These are phyloP conservation scores for Verticillium nubilum DNA, from an alignment of 2,329 filamentous ascomycete species.

Conservation along the genomic window DNA sequence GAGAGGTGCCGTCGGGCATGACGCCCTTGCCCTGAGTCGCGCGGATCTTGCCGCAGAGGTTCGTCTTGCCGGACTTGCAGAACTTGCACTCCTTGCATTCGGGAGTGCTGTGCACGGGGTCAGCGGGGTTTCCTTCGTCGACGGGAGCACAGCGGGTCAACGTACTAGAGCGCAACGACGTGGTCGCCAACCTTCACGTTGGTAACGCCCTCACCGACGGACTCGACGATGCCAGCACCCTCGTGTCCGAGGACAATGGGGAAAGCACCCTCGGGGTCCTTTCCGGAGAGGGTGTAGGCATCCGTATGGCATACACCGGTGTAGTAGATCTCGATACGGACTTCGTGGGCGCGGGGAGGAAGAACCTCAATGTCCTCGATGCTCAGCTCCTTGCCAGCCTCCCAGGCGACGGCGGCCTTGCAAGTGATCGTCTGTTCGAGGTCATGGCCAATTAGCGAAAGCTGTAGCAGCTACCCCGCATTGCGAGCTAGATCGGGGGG, in stretches of 20 bases:
- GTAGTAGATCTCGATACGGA: slow-evolving; percentile 95
- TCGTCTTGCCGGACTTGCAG: slow-evolving; percentile 99
- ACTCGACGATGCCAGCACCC: slow-evolving; percentile 88
- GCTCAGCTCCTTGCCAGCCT: slow-evolving; percentile 81
- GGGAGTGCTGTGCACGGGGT: slow-evolving; percentile 61
- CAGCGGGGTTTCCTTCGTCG: slow-evolving; percentile 4
- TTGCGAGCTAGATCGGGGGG: not conserved
- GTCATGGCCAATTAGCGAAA: not conserved
- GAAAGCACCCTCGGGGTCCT: slow-evolving; percentile 94
- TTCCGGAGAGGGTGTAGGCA: slow-evolving; percentile 91
- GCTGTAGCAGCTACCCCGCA: slow-evolving; percentile 10
- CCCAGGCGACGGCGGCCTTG: slow-evolving; percentile 98
- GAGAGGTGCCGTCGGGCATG: slow-evolving; percentile 94
- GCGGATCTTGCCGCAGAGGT: slow-evolving; percentile 98
- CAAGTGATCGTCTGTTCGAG: slow-evolving; percentile 75
- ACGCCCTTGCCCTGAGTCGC: slow-evolving; percentile 92
- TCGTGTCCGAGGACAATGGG: slow-evolving; percentile 86
- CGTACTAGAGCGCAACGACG: slow-evolving; percentile 81
- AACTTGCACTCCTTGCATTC: slow-evolving; percentile 99
- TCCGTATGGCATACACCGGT: slow-evolving; percentile 96
- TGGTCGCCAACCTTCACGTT: slow-evolving; percentile 91
- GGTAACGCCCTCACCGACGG: slow-evolving; percentile 89
- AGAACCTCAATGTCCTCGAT: slow-evolving; percentile 91
- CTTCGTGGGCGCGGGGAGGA: slow-evolving; percentile 85
- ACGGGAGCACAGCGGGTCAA: too few relatives aligned